Evolutionary conservation across 1,139 yeast genomes (phyloP), one percentile per base, ranked within the genome.

Genomic region (Wickerhamiella infanticola): DNA sequence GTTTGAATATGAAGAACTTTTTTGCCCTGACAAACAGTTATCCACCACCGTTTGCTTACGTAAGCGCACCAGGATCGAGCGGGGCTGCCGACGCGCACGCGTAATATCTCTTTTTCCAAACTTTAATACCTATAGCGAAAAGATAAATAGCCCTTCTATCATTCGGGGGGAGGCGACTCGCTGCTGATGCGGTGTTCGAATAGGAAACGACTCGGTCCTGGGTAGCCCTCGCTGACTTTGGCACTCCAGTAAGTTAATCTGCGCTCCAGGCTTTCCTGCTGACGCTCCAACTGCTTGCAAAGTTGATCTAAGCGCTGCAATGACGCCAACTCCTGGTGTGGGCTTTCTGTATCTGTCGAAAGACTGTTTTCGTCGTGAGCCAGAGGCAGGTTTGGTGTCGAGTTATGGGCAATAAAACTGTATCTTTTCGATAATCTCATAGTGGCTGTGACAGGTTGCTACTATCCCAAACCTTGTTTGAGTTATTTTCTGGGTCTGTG

Each of bases 191-290:
- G 18, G 18, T 18, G 18, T 18, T 18, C 18, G 35, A 4, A 31
- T 23, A 25, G 69, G 86, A 40, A 66, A 74, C 4, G 73, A 77
- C 49, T 55, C 71, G 4, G 70, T 68, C n/a, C 71, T 69, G 39
- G 66, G 75, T 43, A 29, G 33, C 33, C 33, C 11, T 29, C 33
- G 33, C 33, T 29, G 9, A 29, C 33, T 11, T 29, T 7, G 33
- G 11, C 7, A 11, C 33, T 29, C 33, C 33, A 29, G 11, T 29
- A 29, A 11, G 33, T 29, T 11, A 29, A 29, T 7, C 33, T 7
- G 11, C 33, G 33, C 33, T 29, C 33, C 11, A 29, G 7, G 11
- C 7, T 7, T 11, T 29, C 33, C 33, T 29, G 33, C 33, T 29
- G 33, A 7, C 33, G 33, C 33, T 29, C 33, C 33, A 29, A 29